A percentile compares a stretch with the other conserved stretches of the same genome.
Conservation (phyloP, 768 basidiomycete genomes). For the Lentinula detonsa region DNA sequence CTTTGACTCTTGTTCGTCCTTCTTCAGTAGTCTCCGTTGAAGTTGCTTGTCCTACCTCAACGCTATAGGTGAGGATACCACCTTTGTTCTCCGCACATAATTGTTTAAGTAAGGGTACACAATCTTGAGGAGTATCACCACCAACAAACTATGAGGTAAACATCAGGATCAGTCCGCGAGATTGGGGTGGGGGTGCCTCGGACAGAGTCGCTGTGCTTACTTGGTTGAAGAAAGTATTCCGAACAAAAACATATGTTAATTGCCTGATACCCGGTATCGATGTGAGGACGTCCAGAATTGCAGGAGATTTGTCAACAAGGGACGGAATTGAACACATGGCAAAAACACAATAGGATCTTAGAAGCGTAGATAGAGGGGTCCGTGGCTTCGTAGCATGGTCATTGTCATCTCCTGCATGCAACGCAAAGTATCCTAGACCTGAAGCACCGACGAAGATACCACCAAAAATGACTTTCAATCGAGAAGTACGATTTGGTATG, state of each 20-base stretch:
- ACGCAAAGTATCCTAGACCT: neutral
- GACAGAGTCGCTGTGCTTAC: constrained; percentile 26
- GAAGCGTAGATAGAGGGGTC: constrained; percentile 29
- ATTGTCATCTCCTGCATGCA: neutral
- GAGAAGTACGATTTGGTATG: neutral
- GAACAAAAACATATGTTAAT: constrained; percentile 62
- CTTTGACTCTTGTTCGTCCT: neutral
- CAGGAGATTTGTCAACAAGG: constrained; percentile 72
- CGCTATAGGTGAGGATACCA: constrained; percentile 74
- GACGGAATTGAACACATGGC: constrained; percentile 70
- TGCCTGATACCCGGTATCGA: constrained; percentile 52
- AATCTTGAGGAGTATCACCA: constrained; percentile 70
- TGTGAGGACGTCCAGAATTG: constrained; percentile 46
- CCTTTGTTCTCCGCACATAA: constrained; percentile 70
- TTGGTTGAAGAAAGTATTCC: constrained; percentile 82
- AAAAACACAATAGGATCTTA: constrained; percentile 79
- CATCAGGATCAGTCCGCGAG: neutral
- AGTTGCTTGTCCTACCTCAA: constrained; percentile 68
- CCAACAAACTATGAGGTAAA: constrained; percentile 65
- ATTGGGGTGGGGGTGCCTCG: neutral
- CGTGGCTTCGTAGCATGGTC: neutral
- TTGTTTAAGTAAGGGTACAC: constrained; percentile 53
- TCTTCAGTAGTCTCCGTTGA: constrained; percentile 24
- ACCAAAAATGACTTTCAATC: neutral
- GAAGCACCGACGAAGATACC: neutral